Evolutionary conservation across 106 monocot species (phyloP), one percentile per base, ranked within the genome.

Genomic region (Amphibolis antarctica): DNA sequence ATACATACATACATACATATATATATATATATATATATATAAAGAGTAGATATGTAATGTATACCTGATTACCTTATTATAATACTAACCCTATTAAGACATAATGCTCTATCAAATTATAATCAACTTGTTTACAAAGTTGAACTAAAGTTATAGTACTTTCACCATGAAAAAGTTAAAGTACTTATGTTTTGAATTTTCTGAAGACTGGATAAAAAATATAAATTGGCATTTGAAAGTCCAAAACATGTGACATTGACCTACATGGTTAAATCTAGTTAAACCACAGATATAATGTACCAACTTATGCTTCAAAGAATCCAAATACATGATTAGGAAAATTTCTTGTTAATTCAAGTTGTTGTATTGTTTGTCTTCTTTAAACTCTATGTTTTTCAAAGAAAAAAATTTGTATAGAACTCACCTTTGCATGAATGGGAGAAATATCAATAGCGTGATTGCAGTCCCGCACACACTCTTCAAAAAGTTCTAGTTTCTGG

Each of bases 401-500:
- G 9, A 53, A n/a, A n/a, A 53, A 21, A n/a, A 12, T 53, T 53
- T n/a, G 6, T n/a, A 15, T 21, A n/a, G 9, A n/a, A 53, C 21
- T 67, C 50, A 55, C 66, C 66, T 67, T 67, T 9, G 14, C 53
- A 55, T 67, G 43, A n/a, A 20, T 10, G 0, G 66, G 54, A 31
- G 66, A 67, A 42, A 21, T 9, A 36, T 11, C 54, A 54, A 67
- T 42, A 9, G 66, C 66, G 1, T 54, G 66, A 28, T 22, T 24
- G 20, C 53, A 67, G 43, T 67, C 66, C 5, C 15, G 53, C 22
- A 36, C 21, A 44, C 66, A 55, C 54, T 54, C 54, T 54, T 67
- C 66, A 1, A 54, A 55, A 67, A 54, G 54, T 12, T 55, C 66
- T 54, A 67, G 43, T 25, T 55, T 67, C 66, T 67, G 54, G 20